These are phyloP conservation scores for Thraustotheca clavata DNA, from an alignment of 352 stramenopile genomes.

Conservation along the genomic window DNA sequence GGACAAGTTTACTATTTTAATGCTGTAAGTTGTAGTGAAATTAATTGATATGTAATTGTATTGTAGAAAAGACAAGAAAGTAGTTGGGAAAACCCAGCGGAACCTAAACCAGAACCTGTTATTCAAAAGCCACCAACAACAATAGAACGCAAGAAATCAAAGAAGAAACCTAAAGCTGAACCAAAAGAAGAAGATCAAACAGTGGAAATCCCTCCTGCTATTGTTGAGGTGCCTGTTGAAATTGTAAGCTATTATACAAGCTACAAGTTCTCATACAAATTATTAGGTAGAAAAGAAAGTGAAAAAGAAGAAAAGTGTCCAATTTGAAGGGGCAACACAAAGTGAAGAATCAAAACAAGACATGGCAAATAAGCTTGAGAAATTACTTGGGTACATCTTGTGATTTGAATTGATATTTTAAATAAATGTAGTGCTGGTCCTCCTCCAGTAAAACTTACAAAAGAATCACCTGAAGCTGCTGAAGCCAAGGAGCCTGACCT, in stretches of 20 bases:
- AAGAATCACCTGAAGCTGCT: not conserved
- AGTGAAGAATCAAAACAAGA: not conserved
- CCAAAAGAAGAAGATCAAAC: not conserved
- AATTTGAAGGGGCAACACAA: not conserved
- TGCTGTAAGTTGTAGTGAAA: not conserved
- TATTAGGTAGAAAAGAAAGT: not conserved
- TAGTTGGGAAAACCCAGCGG: not conserved
- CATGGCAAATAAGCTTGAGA: not conserved
- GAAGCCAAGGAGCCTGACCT: not conserved
- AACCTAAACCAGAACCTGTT: not conserved
- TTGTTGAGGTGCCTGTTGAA: not conserved
- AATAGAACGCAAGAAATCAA: not conserved
- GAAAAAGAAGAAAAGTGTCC: not conserved
- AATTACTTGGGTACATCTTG: not conserved
- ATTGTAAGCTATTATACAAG: not conserved
- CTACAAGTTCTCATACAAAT: not conserved
- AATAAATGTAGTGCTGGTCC: not conserved
- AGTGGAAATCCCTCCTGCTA: no score
- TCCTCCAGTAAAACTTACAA: not conserved
- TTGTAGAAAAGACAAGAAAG: not conserved
- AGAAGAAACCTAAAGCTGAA: not conserved
- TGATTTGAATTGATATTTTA: not conserved
- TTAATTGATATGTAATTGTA: not conserved
- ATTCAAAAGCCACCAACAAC: not conserved
- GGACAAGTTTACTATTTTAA: constrained; percentile 20